Conservation (phyloP, 257 asterid species). For the Apocynum venetum region DNA sequence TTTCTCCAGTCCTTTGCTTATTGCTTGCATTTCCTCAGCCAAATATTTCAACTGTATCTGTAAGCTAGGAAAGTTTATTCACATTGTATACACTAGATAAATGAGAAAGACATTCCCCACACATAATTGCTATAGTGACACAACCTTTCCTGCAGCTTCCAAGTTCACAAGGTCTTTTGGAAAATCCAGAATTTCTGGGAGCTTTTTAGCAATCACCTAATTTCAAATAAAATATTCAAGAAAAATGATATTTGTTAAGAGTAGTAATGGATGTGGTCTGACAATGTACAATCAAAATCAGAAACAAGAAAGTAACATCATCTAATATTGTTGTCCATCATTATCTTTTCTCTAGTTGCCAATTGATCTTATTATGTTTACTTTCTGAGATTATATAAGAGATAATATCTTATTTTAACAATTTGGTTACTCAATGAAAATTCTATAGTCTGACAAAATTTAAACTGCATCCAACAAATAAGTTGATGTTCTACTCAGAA, state of each 20-base stretch:
- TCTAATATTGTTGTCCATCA: not conserved
- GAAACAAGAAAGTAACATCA: not conserved
- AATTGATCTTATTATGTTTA: not conserved
- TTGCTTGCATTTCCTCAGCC: slow-evolving; percentile 91
- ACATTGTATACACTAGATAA: not conserved
- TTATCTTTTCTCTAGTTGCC: not conserved
- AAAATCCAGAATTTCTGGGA: slow-evolving; percentile 74
- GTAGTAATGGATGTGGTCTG: not conserved
- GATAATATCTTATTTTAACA: not conserved
- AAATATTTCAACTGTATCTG: slow-evolving; percentile 79
- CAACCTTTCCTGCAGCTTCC: slow-evolving; percentile 80
- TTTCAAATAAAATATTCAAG: not conserved
- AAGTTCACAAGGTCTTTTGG: slow-evolving; percentile 55
- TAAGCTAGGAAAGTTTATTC: slow-evolving; percentile 17
- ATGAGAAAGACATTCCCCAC: not conserved
- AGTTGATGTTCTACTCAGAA: not conserved
- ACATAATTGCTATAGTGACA: not conserved
- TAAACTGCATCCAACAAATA: not conserved
- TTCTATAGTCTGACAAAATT: not conserved
- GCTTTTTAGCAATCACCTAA: slow-evolving; percentile 68
- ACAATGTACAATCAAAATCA: not conserved
- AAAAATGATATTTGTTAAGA: not conserved
- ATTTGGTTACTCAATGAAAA: not conserved
- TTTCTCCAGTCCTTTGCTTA: slow-evolving; percentile 70
- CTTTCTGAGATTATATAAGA: not conserved